These are phyloP conservation scores for Pyrus communis DNA, from an alignment of 306 rosid species.

Conservation along the genomic window DNA sequence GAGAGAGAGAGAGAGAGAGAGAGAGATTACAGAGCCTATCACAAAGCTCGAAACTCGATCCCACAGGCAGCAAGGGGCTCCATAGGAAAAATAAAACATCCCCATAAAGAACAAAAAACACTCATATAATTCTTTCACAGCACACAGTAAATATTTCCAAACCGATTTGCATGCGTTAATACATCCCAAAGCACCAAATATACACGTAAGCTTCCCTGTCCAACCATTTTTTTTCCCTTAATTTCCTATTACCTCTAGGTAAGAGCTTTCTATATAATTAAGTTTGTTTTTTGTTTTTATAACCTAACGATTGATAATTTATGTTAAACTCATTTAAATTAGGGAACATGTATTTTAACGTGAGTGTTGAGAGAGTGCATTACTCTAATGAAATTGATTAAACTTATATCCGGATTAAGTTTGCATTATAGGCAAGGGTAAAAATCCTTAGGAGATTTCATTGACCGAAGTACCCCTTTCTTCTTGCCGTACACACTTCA, in stretches of 20 bases:
- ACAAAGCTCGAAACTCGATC: slow-evolving; percentile 70
- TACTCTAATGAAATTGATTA: background rate
- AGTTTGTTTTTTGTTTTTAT: background rate
- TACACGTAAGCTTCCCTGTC: slow-evolving; percentile 33
- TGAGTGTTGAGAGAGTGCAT: background rate
- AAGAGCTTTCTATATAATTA: background rate
- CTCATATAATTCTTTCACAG: slow-evolving; percentile 32
- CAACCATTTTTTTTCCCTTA: background rate
- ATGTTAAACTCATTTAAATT: background rate
- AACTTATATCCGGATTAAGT: background rate
- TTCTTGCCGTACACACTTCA: slow-evolving; percentile 17
- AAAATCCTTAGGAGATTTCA: background rate
- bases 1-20: slow-evolving; percentile 15
- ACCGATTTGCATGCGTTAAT: slow-evolving; percentile 64
- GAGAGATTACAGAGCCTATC: slow-evolving; percentile 41
- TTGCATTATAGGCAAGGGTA: background rate
- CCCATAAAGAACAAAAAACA: slow-evolving; percentile 77
- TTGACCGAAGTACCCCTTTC: slow-evolving; percentile 50
- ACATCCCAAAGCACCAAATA: slow-evolving; percentile 36
- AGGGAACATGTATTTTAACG: background rate
- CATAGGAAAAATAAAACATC: slow-evolving; percentile 49
- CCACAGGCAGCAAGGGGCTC: slow-evolving; percentile 86
- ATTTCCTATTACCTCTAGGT: background rate
- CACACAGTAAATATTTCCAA: slow-evolving; percentile 32
- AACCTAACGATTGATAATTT: background rate